Base-by-base conservation (phyloP, 495 filamentous ascomycete species). In the Aspergillus wentii region DNA sequence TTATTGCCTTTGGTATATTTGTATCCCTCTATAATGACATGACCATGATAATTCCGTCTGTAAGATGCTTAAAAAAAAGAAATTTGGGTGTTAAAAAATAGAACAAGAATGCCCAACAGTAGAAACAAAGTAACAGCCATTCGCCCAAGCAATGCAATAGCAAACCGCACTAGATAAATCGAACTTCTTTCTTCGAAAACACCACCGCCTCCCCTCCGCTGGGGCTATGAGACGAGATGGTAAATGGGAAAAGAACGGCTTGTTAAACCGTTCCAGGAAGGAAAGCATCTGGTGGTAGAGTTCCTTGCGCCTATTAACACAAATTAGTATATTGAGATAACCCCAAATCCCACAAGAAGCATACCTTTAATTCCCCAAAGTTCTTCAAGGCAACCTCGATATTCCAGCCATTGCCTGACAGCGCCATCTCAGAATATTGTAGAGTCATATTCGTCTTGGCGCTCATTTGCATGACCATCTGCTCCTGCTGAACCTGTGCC, bases 331-430 rank as follows among this genome's bases (percentile, higher is more conserved):
- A 30, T 31, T 21, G 15, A 6, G 9, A 2, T 22, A 10, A 2
- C 14, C 3, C 19, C 9, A 26, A 14, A 5, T 32, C 18, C 1
- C 6, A 17, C 1, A 4, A n/a, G 10, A 26, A 21, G 30, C 15
- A 22, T 57, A 68, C 68, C 57, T 69, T 71, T 3, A 69, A 49
- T 31, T 78, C 67, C 41, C 81, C 76, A 53, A 89, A 90, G 25
- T 77, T 74, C 38, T 67, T 65, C 46, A 83, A 62, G 0, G 85
- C 87, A 35, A 61, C 61, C n/a, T 82, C 75, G 25, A 83, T 72
- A 53, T 88, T 76, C 85, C 87, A 92, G 30, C 74, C 74, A 43
- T 77, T 81, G 41, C 83, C 75, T 1, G 72, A 68, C 4, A 92
- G 66, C 46, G 86, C 89, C 57, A 85, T 65, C 45, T 79, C 71